phyloP scores from a whole-genome alignment of 2,329 filamentous ascomycete species.

The Blumeria hordei region DNA sequence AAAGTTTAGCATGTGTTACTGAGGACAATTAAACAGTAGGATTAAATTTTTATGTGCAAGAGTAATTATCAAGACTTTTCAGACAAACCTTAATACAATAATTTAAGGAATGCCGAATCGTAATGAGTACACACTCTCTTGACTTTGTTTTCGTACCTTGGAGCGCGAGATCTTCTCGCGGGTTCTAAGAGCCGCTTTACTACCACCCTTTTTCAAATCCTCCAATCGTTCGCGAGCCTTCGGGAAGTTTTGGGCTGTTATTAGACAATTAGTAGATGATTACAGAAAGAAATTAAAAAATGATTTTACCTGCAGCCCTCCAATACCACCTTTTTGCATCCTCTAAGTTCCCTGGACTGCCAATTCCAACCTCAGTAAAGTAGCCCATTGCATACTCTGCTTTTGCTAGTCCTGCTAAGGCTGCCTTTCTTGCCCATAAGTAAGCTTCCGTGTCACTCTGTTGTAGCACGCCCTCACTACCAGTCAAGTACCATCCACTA shows the following conservation, averaged over 20 bases:
- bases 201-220: constrained; percentile 63
- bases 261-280: constrained; percentile 1
- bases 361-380: constrained; percentile 88
- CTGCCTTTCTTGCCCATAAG: constrained; percentile 87
- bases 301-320: constrained; percentile 68
- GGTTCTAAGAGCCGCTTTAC: constrained; percentile 42
- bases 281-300: background rate
- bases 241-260: constrained; percentile 68
- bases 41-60: too few relatives aligned
- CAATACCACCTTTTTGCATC: constrained; percentile 98
- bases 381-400: constrained; percentile 98
- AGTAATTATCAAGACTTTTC: too few relatives aligned
- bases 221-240: constrained; percentile 84
- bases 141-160: too few relatives aligned
- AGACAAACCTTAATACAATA: too few relatives aligned
- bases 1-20: too few relatives aligned
- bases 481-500: constrained; percentile 87
- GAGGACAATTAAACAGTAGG: too few relatives aligned
- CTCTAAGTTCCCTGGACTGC: constrained; percentile 62
- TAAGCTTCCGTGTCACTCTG: constrained; percentile 94
- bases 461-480: constrained; percentile 61
- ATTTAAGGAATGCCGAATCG: too few relatives aligned
- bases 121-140: too few relatives aligned
- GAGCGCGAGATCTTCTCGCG: constrained; percentile 57
- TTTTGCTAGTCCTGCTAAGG: constrained; percentile 66